phyloP scores from a whole-genome alignment of 176 grass and related monocot genomes.

The Panicum miliaceum region DNA sequence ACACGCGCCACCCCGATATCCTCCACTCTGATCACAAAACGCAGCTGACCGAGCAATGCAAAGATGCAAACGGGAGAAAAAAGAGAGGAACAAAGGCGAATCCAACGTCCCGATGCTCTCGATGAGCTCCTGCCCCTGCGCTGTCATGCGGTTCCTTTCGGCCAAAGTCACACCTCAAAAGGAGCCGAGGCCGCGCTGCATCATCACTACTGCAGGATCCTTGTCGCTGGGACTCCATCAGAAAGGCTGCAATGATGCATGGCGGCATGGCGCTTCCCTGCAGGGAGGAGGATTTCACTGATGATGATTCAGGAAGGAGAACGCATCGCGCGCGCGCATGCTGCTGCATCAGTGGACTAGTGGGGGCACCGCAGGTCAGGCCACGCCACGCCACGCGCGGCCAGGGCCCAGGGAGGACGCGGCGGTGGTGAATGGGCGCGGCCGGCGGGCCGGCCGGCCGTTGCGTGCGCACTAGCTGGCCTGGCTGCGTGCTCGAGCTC shows the following conservation, averaged over 20 bases:
- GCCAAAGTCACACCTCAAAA: constrained; percentile 33
- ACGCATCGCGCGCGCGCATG: neutral
- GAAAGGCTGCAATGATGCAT: constrained; percentile 1
- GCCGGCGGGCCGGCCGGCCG: neutral
- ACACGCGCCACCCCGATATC: neutral
- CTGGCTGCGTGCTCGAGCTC: neutral
- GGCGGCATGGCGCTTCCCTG: neutral
- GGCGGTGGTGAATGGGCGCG: neutral
- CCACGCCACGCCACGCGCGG: neutral
- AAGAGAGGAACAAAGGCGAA: neutral
- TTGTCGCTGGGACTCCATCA: neutral
- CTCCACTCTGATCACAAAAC: neutral
- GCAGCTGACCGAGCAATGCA: neutral
- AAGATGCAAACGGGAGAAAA: neutral
- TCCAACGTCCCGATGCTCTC: constrained; percentile 2
- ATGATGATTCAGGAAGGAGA: neutral
- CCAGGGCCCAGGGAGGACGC: neutral
- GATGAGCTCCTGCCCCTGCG: neutral
- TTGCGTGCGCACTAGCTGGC: constrained; percentile 15
- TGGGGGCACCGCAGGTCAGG: neutral
- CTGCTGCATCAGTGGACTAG: neutral
- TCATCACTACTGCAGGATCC: neutral
- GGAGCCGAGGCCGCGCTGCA: neutral
- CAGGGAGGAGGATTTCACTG: neutral
- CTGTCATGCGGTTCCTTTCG: constrained; percentile 37